Evolutionary conservation across 306 rosid species (phyloP), one percentile per base, ranked within the genome.

Genomic region (Rosa lucieae): DNA sequence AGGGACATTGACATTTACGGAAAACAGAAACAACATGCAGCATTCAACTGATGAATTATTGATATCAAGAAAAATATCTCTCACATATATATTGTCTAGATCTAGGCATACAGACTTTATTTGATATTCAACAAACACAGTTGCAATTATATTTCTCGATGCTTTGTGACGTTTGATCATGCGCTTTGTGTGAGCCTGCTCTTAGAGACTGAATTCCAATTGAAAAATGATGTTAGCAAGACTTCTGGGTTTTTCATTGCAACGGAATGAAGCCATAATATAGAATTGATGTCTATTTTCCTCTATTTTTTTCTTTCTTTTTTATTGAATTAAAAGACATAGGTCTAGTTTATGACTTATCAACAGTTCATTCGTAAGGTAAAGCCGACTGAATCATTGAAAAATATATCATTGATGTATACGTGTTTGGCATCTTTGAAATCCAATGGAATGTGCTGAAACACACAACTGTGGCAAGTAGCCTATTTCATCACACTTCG

Each of bases 331-430:
- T 59, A 23, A 5, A 23, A 9, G 39, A 21, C 37, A 59, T 1
- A 23, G 32, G 32, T 21, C 35, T 59, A 23, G 66, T 26, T 59
- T 10, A 10, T 21, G 6, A 23, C 0, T 59, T 49, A 11, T 23
- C 6, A 59, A 23, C 32, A 59, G 23, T 9, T 23, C 66, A 53
- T 23, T 8, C 15, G 66, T 59, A 59, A 59, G 35, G 66, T 10
- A 23, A 59, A 59, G 17, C 35, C 78, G 0, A 78, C 63, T 1
- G 48, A 76, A 78, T 53, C 6, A 59, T 86, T 13, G 81, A 26
- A 23, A 23, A 23, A 59, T 23, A 23, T 23, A 59, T 59, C 5
- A 58, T 21, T 21, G 66, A 59, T 21, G 14, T 21, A 23, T 23
- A 23, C 66, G 4, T 29, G 69, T 32, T 63, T 63, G 69, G 69